Conservation (phyloP, 352 stramenopile species). For the Elongisporangium undulatum region DNA sequence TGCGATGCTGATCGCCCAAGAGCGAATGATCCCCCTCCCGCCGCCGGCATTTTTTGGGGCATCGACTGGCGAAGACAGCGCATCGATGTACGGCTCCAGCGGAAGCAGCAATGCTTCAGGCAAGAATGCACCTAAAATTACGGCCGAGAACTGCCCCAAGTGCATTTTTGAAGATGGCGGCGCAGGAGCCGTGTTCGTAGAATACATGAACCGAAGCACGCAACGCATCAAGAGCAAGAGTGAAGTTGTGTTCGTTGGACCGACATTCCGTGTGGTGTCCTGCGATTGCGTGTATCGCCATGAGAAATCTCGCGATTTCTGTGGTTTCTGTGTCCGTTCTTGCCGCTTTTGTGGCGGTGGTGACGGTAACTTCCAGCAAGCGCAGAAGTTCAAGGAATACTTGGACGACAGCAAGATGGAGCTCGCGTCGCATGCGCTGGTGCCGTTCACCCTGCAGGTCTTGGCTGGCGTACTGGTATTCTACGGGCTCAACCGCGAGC, state of each 20-base stretch:
- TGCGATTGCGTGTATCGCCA: slow-evolving; percentile 85
- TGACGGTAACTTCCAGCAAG: slow-evolving; percentile 69
- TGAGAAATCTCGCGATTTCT: slow-evolving; percentile 55
- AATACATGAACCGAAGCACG: slow-evolving; percentile 53
- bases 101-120: slow-evolving; percentile 4
- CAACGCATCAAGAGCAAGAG: slow-evolving; percentile 32
- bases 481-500: slow-evolving; percentile 39
- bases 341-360: slow-evolving; percentile 73
- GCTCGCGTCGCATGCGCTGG: slow-evolving; percentile 48
- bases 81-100: slow-evolving; percentile 32
- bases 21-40: slow-evolving; percentile 60
- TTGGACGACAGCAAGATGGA: slow-evolving; percentile 54
- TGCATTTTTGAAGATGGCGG: slow-evolving; percentile 82
- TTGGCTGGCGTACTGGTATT: slow-evolving; percentile 33
- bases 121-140: slow-evolving; percentile 30
- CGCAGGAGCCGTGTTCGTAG: slow-evolving; percentile 61
- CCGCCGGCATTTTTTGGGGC: slow-evolving; percentile 72
- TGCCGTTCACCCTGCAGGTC: slow-evolving; percentile 48
- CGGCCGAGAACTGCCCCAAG: slow-evolving; percentile 73
- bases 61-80: slow-evolving; percentile 40
- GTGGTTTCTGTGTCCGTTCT: slow-evolving; percentile 67
- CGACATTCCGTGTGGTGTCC: slow-evolving; percentile 77
- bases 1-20: slow-evolving; percentile 37
- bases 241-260: slow-evolving; percentile 59
- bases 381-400: slow-evolving; percentile 74